A percentile compares a stretch with the other conserved stretches of the same genome.
Evolutionary conservation across 768 basidiomycete species (phyloP).

Genomic region (Serendipita sp.): DNA sequence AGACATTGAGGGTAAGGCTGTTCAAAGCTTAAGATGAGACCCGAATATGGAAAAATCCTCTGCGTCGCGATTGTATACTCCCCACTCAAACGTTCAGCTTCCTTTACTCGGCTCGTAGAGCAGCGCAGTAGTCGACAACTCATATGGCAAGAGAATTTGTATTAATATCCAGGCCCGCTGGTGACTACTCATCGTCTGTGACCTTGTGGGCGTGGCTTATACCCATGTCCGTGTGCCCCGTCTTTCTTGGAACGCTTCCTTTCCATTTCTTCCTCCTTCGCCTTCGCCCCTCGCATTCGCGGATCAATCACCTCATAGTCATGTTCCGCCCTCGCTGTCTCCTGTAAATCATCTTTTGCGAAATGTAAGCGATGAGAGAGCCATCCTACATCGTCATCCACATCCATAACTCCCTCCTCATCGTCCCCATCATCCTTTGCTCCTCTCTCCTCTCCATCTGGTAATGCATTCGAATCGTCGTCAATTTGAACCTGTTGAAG

Average conservation of each 20-base stretch:
- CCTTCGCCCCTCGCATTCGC: slow-evolving; percentile 50
- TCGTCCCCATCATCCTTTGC: not conserved
- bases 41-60: too few species aligned
- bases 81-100: too few species aligned
- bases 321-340: slow-evolving; percentile 53
- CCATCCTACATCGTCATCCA: slow-evolving; percentile 65
- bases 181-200: not conserved
- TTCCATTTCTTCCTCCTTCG: slow-evolving; percentile 64
- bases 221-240: slow-evolving; percentile 2
- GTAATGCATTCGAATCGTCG: slow-evolving; percentile 14
- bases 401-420: slow-evolving; percentile 54
- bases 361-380: slow-evolving; percentile 57
- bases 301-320: slow-evolving; percentile 89
- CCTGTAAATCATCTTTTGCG: slow-evolving; percentile 65
- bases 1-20: too few species aligned
- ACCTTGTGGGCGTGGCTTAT: not conserved
- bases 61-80: too few species aligned
- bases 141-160: too few species aligned
- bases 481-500: slow-evolving; percentile 31
- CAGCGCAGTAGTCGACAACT: too few species aligned
- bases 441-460: slow-evolving; percentile 9
- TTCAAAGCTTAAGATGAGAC: too few species aligned
- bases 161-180: too few species aligned
- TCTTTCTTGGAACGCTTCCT: slow-evolving; percentile 26
- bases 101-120: too few species aligned